Evolutionary conservation across 164 flowering plant genomes (phyloP).

Genomic region (Berberis vulgaris): DNA sequence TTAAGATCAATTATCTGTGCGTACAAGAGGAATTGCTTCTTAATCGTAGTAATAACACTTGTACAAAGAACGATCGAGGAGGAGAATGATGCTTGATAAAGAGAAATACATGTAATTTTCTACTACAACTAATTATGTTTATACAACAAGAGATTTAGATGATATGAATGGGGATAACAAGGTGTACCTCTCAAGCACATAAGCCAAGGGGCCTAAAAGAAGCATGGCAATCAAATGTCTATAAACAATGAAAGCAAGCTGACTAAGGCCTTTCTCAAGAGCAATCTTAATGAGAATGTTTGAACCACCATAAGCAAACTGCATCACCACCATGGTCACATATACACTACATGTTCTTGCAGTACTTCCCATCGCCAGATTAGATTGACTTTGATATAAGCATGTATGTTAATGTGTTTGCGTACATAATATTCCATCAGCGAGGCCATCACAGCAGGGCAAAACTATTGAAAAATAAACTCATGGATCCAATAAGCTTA

Average conservation of each 20-base stretch:
- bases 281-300: conserved; percentile 37
- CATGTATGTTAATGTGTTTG: background rate
- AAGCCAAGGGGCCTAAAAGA: conserved; percentile 37
- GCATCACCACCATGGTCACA: conserved; percentile 28
- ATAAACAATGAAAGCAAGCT: conserved; percentile 27
- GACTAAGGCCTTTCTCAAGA: conserved; percentile 29
- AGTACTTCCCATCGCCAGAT: background rate
- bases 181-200: conserved; percentile 31
- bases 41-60: too few relatives aligned
- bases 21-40: too few relatives aligned
- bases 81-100: too few relatives aligned
- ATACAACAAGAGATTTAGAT: background rate
- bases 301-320: conserved; percentile 29
- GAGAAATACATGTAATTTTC: too few relatives aligned
- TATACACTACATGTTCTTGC: conserved; percentile 12
- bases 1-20: too few relatives aligned
- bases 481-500: too few relatives aligned
- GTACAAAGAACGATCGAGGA: too few relatives aligned
- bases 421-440: background rate
- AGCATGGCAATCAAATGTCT: conserved; percentile 35
- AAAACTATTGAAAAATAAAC: too few relatives aligned
- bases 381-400: too few relatives aligned
- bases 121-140: background rate
- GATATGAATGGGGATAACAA: background rate
- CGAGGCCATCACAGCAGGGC: background rate